phyloP scores from a whole-genome alignment of 2,329 filamentous ascomycete genomes.

The Talaromyces atroroseus region DNA sequence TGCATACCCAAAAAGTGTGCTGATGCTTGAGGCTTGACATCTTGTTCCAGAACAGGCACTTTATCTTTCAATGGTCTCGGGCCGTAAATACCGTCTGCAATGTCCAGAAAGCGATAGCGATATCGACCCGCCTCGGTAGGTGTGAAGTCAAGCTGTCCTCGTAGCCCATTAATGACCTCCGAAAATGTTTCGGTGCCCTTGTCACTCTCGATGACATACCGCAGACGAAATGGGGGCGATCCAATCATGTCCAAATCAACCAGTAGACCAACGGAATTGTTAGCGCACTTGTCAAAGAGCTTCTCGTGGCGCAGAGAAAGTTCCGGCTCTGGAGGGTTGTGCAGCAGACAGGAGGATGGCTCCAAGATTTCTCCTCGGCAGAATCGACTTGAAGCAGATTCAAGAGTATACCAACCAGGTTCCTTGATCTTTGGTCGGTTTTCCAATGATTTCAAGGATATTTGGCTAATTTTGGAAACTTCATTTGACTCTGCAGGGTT shows the following conservation, averaged over 20 bases:
- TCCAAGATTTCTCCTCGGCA: conserved; percentile 88
- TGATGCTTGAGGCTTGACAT: conserved; percentile 86
- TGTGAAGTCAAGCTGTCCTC: conserved; percentile 77
- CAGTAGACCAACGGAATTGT: conserved; percentile 82
- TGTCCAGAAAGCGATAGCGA: conserved; percentile 74
- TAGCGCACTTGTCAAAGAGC: conserved; percentile 91
- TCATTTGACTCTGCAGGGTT: conserved; percentile 68
- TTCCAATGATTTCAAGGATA: conserved; percentile 52
- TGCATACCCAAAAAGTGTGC: conserved; percentile 60
- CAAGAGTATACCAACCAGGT: conserved; percentile 81
- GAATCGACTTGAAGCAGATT: conserved; percentile 69
- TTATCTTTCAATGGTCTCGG: conserved; percentile 57
- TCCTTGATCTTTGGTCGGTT: conserved; percentile 65
- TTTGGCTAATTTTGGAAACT: conserved; percentile 52
- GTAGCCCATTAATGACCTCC: conserved; percentile 61
- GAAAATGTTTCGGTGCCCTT: conserved; percentile 52
- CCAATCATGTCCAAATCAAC: conserved; percentile 87
- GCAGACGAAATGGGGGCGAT: conserved; percentile 82
- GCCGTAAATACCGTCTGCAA: conserved; percentile 78
- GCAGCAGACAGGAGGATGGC: conserved; percentile 83
- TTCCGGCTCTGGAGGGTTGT: conserved; percentile 85
- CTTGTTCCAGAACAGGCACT: conserved; percentile 68
- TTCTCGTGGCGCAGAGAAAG: conserved; percentile 69
- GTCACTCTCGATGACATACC: conserved; percentile 64
- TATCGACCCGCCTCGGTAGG: conserved; percentile 79